Percentiles rank a stretch among this genome's conserved stretches.
Conservation (phyloP, 163 green algal species). For the Coccomyxa subellipsoidea region DNA sequence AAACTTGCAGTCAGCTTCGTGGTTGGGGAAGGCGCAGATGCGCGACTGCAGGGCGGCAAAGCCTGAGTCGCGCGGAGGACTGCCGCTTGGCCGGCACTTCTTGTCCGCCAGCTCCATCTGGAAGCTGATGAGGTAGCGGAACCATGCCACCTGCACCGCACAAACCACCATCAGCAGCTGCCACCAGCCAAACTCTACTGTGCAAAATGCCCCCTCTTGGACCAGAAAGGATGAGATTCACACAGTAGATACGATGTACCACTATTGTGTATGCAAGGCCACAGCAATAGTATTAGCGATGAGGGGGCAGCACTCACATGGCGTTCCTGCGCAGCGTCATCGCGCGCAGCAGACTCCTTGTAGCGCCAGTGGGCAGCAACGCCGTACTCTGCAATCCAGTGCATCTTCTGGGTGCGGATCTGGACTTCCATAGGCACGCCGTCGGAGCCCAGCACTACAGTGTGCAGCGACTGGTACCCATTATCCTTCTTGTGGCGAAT, state of each 20-base stretch:
- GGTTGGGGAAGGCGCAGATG: slow-evolving; percentile 29
- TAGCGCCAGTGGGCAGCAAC: slow-evolving; percentile 94
- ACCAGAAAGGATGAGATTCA: no score
- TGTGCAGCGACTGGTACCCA: slow-evolving; percentile 83
- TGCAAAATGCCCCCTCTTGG: no score
- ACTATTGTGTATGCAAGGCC: no score
- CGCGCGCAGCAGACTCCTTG: slow-evolving; percentile 74
- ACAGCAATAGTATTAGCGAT: neutral
- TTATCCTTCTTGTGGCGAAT: slow-evolving; percentile 85
- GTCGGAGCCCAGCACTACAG: slow-evolving; percentile 55
- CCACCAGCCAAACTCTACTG: no score
- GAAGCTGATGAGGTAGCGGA: slow-evolving; percentile 36
- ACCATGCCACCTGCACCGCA: slow-evolving; percentile 27
- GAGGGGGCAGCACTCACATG: neutral
- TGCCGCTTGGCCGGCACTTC: slow-evolving; percentile 48
- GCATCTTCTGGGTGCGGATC: slow-evolving; percentile 92
- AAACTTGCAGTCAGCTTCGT: slow-evolving; percentile 29
- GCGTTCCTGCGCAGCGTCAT: neutral
- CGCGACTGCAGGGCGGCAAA: slow-evolving; percentile 18
- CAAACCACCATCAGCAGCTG: neutral
- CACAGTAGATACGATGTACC: no score
- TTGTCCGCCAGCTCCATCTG: slow-evolving; percentile 45
- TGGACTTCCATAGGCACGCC: slow-evolving; percentile 47
- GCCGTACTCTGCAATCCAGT: slow-evolving; percentile 89
- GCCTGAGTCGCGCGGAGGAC: slow-evolving; percentile 21